Evolutionary conservation across 2,329 filamentous ascomycete species (phyloP), one percentile per base, ranked within the genome.

Genomic region (Aspergillus tanneri): DNA sequence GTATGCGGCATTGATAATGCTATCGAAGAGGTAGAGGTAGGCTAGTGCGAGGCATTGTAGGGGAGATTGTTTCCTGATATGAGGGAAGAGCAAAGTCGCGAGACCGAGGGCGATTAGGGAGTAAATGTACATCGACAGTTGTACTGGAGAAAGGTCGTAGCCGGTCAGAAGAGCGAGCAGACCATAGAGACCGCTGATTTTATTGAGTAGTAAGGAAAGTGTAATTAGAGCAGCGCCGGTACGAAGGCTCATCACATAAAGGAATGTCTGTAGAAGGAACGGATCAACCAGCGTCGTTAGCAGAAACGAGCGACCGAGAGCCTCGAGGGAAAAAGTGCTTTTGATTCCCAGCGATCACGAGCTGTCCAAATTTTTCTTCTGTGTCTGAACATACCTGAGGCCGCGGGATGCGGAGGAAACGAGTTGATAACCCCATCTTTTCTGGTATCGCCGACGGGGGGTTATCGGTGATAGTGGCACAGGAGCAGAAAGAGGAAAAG

Each of bases 51-150:
- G 78, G 59, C 84, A 88, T 63, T 95, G 85, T 47, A 96, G 82
- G 1, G 90, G 87, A 23, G 81, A 85, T 62, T 89, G 86, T 60
- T 82, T 80, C 55, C 88, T 85, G 66, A 96, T 88, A 66, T 93
- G 86, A 40, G 87, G 87, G 62, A 88, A 80, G 39, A 95, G 84
- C 61, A 83, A 80, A 43, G 81, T 77, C 57, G 88, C 80, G 37
- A 87, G 72, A 55, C 79, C 75, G 55, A 96, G 82, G 22, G 87
- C 80, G 54, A 82, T 60, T 52, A 93, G 79, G 21, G 88, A 93
- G 78, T 95, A 95, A 40, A 95, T 79, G 77, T 96, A 96, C 79
- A 95, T 93, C 49, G 87, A 88, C 48, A 96, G 80, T 71, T 96
- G 92, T 19, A 93, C 80, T 23, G 84, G 78, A 45, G 89, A 91